A percentile compares a stretch with the other conserved stretches of the same genome.
phyloP scores from a whole-genome alignment of 768 basidiomycete genomes.

The Mycena alexandri region DNA sequence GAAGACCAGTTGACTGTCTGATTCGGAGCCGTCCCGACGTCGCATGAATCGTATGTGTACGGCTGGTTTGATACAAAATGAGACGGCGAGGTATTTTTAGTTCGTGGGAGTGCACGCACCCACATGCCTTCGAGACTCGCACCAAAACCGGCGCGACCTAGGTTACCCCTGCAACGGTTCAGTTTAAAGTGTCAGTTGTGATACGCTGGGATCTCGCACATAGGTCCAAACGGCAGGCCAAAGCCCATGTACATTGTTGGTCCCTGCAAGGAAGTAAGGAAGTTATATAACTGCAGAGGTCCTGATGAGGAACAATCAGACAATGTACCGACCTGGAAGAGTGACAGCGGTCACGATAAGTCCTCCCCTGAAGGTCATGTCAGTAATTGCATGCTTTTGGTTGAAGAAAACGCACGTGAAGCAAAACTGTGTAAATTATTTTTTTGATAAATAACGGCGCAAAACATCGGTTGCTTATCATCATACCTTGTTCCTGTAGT shows the following conservation, averaged over 20 bases:
- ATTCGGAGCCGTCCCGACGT: conserved; percentile 92
- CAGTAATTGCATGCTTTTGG: neutral
- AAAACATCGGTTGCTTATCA: too few relatives aligned
- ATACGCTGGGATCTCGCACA: conserved; percentile 64
- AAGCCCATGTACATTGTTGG: conserved; percentile 71
- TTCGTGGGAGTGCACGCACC: conserved; percentile 48
- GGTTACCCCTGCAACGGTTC: conserved; percentile 32
- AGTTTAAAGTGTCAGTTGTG: too few relatives aligned
- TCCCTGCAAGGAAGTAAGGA: conserved; percentile 83
- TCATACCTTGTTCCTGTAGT: conserved; percentile 71
- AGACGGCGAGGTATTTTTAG: neutral
- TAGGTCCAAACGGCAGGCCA: conserved; percentile 88
- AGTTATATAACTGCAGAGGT: too few relatives aligned
- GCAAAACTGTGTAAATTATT: conserved; percentile 64
- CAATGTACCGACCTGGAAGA: too few relatives aligned
- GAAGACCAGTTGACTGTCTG: conserved; percentile 80
- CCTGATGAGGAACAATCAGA: too few relatives aligned
- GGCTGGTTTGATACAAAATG: conserved; percentile 62
- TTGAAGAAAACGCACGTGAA: neutral
- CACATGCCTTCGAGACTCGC: conserved; percentile 84
- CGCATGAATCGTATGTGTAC: conserved; percentile 87
- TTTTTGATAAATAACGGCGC: too few relatives aligned
- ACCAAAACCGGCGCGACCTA: conserved; percentile 83
- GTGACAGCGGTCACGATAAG: conserved; percentile 77
- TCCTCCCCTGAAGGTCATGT: conserved; percentile 81